Evolutionary conservation across 441 rosid species (phyloP).

Genomic region (Geranium incanum): DNA sequence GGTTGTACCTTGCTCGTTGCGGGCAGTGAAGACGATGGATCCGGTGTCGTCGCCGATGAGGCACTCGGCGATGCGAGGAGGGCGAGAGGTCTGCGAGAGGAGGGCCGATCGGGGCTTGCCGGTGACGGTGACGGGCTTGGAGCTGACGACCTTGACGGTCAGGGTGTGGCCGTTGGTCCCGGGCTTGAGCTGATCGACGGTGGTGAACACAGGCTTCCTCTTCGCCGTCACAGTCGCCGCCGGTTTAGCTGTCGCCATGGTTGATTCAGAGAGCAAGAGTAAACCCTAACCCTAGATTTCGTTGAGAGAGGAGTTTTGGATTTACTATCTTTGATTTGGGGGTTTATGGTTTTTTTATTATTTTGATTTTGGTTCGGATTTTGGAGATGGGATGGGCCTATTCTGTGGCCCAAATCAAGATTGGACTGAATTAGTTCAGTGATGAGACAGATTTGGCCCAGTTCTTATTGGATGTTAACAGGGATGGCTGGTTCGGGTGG

Average conservation of each 20-base stretch:
- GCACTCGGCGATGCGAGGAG: conserved; percentile 20
- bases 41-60: conserved; percentile 24
- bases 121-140: conserved; percentile 17
- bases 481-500: too few species aligned
- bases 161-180: conserved; percentile 25
- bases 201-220: conserved; percentile 24
- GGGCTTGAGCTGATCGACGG: conserved; percentile 27
- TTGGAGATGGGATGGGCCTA: too few species aligned
- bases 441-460: too few species aligned
- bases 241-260: conserved; percentile 1
- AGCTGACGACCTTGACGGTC: conserved; percentile 21
- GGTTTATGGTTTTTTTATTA: too few species aligned
- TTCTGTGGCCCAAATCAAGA: too few species aligned
- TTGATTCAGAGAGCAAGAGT: neutral
- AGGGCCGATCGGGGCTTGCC: neutral
- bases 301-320: neutral
- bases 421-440: too few species aligned
- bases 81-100: conserved; percentile 19
- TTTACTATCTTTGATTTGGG: neutral
- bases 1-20: conserved; percentile 20
- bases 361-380: too few species aligned
- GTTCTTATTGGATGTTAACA: too few species aligned
- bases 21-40: conserved; percentile 20
- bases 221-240: conserved; percentile 1
- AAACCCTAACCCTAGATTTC: too few species aligned